Percentiles rank a stretch among this genome's conserved stretches.
Evolutionary conservation across 495 filamentous ascomycete species (phyloP).

Genomic region (Collariella sp.): DNA sequence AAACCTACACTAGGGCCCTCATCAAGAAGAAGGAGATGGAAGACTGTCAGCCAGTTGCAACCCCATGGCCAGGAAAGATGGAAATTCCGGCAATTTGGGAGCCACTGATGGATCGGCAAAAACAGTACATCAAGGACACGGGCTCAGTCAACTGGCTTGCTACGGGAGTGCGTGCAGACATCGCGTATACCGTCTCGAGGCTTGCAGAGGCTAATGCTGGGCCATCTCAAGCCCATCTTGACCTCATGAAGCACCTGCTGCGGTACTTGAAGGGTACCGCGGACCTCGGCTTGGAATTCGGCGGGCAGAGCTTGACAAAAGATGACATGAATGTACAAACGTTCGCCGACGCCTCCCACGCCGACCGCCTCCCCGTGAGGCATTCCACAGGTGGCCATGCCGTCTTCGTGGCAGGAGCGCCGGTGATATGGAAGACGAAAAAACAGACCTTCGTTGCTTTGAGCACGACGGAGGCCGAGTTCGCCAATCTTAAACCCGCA

Average conservation of each 20-base stretch:
- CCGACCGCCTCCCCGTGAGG: background rate
- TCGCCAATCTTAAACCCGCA: background rate
- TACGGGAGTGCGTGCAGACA: background rate
- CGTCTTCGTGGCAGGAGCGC: background rate
- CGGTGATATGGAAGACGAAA: slow-evolving; percentile 2
- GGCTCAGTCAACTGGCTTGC: background rate
- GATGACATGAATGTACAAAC: background rate
- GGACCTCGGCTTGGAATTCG: background rate
- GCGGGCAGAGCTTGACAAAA: background rate
- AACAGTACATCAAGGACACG: background rate
- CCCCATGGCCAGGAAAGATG: too few species aligned
- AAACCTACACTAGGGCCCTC: background rate
- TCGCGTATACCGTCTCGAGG: background rate
- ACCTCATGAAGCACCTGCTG: background rate
- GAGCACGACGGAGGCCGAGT: background rate
- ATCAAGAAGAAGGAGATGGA: background rate
- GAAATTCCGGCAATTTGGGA: background rate
- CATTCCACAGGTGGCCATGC: background rate
- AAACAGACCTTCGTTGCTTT: background rate
- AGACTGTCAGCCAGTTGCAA: background rate
- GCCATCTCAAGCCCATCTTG: background rate
- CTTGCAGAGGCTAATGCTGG: background rate
- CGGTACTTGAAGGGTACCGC: background rate
- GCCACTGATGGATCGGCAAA: background rate
- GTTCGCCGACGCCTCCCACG: background rate